Base-by-base conservation (phyloP, 2,329 filamentous ascomycete species). In the Dissoconium aciculare region DNA sequence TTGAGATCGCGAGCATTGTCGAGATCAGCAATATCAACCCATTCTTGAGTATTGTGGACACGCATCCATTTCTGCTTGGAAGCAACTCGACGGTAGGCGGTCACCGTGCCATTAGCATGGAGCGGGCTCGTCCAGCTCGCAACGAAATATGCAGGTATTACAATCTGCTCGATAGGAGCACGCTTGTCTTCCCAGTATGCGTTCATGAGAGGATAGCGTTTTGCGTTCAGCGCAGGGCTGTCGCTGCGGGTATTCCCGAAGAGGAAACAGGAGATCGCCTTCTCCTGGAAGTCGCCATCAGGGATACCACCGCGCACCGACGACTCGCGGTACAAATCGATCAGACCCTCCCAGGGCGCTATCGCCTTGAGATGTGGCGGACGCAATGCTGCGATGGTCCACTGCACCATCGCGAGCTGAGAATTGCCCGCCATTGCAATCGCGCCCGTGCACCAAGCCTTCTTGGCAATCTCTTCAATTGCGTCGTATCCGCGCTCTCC, bases 261-360 rank as follows among this genome's bases (percentile, higher is more conserved):
- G n/a, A n/a, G n/a, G n/a, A n/a, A n/a, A n/a, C n/a, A n/a, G n/a
- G n/a, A n/a, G n/a, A n/a, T n/a, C n/a, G n/a, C n/a, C n/a, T n/a
- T n/a, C n/a, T n/a, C n/a, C n/a, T n/a, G n/a, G n/a, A n/a, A n/a
- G n/a, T n/a, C n/a, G n/a, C n/a, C n/a, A n/a, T n/a, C n/a, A n/a
- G n/a, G n/a, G n/a, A n/a, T n/a, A 2, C 61, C 60, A 10, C 63
- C 62, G 4, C 62, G 53, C 19, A 49, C 52, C 37, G 63, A 59
- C 15, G 59, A 54, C 37, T 66, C 62, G 2, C 61, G 55, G 36
- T 61, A 66, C 3, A 64, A 39, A 36, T 67, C 63, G 1, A 53
- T 54, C 23, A 47, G 56, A 8, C 58, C 62, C 41, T 67, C 63
- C 60, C 60, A 62, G 26, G 50, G 65, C 1, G 59, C 60, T 19